These are phyloP conservation scores for Prinsepia uniflora DNA, from an alignment of 306 rosid species.

Conservation along the genomic window DNA sequence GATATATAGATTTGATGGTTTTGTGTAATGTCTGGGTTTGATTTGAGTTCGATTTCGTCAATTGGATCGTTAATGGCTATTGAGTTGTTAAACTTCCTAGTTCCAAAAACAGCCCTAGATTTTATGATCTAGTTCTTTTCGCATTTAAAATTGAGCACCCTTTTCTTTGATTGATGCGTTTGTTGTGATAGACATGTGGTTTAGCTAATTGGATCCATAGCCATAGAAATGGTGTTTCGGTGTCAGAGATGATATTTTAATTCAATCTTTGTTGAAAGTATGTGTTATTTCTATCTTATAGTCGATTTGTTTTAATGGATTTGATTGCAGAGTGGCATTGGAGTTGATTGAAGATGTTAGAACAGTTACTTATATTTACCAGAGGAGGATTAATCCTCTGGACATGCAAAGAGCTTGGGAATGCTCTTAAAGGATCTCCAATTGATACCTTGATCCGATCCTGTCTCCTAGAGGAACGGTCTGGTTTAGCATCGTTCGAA, in stretches of 20 bases:
- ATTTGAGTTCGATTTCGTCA: not conserved
- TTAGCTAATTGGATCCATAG: not conserved
- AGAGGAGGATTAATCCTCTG: slow-evolving; percentile 92
- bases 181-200: not conserved
- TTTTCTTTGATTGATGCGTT: not conserved
- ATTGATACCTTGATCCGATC: slow-evolving; percentile 88
- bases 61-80: not conserved
- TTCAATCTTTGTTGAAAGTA: not conserved
- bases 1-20: not conserved
- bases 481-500: slow-evolving; percentile 73
- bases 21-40: not conserved
- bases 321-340: slow-evolving; percentile 36
- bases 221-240: no score
- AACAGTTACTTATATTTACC: slow-evolving; percentile 83
- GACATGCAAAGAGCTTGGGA: slow-evolving; percentile 80
- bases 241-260: no score
- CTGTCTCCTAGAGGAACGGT: slow-evolving; percentile 90
- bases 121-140: not conserved
- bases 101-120: not conserved
- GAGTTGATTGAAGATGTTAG: slow-evolving; percentile 54
- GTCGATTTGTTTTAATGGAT: not conserved
- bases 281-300: no score
- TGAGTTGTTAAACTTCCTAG: not conserved
- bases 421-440: slow-evolving; percentile 86
- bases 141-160: not conserved